Percentiles rank a stretch among this genome's conserved stretches.
Evolutionary conservation across 2,329 filamentous ascomycete genomes (phyloP).

Genomic region (Harringtonia lauricola): DNA sequence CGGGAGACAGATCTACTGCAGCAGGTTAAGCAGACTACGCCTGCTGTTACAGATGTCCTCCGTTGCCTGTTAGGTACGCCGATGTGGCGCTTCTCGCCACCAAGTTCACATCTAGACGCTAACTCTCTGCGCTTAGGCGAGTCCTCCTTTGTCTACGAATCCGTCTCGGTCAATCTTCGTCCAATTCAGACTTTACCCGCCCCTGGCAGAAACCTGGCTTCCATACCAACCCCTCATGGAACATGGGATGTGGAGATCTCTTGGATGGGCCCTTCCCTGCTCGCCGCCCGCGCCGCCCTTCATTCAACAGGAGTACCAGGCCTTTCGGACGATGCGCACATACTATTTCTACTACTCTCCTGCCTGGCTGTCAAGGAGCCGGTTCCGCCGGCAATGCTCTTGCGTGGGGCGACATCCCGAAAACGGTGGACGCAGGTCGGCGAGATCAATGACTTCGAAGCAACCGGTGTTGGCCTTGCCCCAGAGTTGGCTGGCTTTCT

Average conservation of each 20-base stretch:
- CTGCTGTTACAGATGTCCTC: background rate
- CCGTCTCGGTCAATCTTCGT: background rate
- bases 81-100: too few species aligned
- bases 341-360: background rate
- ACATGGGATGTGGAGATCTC: background rate
- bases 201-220: background rate
- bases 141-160: background rate
- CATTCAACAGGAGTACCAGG: background rate
- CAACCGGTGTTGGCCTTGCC: background rate
- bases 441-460: background rate
- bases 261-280: background rate
- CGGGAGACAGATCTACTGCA: slow-evolving; percentile 1
- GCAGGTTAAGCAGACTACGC: background rate
- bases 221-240: background rate
- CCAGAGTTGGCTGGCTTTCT: background rate
- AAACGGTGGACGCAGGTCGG: background rate
- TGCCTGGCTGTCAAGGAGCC: background rate
- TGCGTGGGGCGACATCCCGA: background rate
- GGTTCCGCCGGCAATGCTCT: background rate
- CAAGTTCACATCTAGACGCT: background rate
- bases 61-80: background rate
- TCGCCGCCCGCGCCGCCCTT: background rate
- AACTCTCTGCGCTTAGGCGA: background rate
- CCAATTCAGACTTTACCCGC: background rate
- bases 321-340: background rate